Conservation (phyloP, 768 basidiomycete genomes). For the Mycena latifolia region DNA sequence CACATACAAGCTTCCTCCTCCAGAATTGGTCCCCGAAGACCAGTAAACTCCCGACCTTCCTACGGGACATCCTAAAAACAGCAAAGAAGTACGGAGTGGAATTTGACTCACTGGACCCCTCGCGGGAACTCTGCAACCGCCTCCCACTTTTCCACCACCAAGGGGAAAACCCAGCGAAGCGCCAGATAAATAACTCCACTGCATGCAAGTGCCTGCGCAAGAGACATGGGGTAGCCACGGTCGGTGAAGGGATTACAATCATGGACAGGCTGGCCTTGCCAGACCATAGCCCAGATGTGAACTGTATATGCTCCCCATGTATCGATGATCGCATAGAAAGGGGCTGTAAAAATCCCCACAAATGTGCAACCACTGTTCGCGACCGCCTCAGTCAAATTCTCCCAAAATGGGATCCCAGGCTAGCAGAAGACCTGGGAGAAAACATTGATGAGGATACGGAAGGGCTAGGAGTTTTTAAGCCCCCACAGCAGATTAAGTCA, state of each 20-base stretch:
- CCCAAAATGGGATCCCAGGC: slow-evolving; percentile 13
- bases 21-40: no score
- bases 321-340: background rate
- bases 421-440: no score
- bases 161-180: no score
- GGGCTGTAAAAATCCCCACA: slow-evolving; percentile 13
- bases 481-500: no score
- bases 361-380: background rate
- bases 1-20: no score
- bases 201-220: no score
- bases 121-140: background rate
- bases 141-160: no score
- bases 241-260: background rate
- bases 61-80: slow-evolving; percentile 35
- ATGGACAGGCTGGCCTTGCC: background rate
- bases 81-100: slow-evolving; percentile 39
- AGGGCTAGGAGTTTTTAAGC: no score
- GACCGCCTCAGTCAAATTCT: background rate
- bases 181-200: no score
- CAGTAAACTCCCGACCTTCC: slow-evolving; percentile 20
- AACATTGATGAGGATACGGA: no score
- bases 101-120: slow-evolving; percentile 31
- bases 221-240: no score
- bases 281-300: background rate
- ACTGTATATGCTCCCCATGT: slow-evolving; percentile 1